Base-by-base conservation (phyloP, 805 yeast species). In the Metschnikowia lachancei region DNA sequence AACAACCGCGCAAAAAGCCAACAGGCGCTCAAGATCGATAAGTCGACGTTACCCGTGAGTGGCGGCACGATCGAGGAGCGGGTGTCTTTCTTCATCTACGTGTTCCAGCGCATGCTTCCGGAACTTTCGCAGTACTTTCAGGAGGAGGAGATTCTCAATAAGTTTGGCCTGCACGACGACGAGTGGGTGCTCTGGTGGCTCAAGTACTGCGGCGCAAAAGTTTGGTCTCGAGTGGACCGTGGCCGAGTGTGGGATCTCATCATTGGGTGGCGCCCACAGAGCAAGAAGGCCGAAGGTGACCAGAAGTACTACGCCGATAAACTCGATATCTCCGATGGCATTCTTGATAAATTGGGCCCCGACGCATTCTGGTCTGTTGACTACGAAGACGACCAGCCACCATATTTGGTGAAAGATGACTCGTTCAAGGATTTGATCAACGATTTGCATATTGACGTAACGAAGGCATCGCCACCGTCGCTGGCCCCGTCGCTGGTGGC, bases 111-210 rank as follows among this genome's bases (percentile, higher is more conserved):
- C 54, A 67, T 74, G 31, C 66, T 87, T 45, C 96, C 96, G 2
- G 96, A 87, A 57, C 64, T 91, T 34, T 83, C 87, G 41, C 78
- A 76, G 49, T 87, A 81, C 50, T 79, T 91, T 51, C 82, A 81
- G 32, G 95, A 88, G 58, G 97, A 91, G 56, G 90, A 85, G 49
- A 77, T 86, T 20, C 65, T 86, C 38, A 81, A 81, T 53, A 76
- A 80, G 34, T 73, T 72, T 46, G 76, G 77, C 3, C 57, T 63
- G 56, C 74, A 80, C 49, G 89, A 85, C 52, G 94, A 87, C 55
- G 90, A 84, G 60, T 91, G 97, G 97, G 71, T 90, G 20, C 76
- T 88, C 33, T 91, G 96, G 96, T 91, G 97, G 97, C 72, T 91
- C 52, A 88, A 89, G 61, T 91, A 87, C 76, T 80, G 87, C 59